Conservation (phyloP, 805 yeast species). For the Starmerella bombi region DNA sequence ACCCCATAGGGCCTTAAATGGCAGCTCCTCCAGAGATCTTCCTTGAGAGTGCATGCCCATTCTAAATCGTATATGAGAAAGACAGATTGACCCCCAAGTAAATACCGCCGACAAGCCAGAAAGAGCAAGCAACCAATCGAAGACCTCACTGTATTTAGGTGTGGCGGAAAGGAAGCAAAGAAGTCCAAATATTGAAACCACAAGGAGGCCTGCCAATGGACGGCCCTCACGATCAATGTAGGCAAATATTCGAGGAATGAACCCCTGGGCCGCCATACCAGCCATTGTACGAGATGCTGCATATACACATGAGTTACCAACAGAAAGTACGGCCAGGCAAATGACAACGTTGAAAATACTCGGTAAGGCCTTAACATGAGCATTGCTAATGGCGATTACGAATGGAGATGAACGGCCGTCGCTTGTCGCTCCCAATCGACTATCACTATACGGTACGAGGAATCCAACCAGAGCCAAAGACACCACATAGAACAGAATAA, state of each 20-base stretch:
- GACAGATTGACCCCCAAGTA: conserved; percentile 66
- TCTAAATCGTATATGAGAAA: conserved; percentile 57
- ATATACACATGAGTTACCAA: conserved; percentile 59
- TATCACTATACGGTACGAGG: conserved; percentile 49
- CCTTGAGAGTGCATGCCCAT: conserved; percentile 50
- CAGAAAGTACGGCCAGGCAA: conserved; percentile 54
- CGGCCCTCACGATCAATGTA: conserved; percentile 69
- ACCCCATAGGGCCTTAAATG: conserved; percentile 57
- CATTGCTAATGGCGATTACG: conserved; percentile 56
- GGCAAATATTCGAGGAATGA: conserved; percentile 47
- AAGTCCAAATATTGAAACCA: conserved; percentile 38
- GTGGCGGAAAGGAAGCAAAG: conserved; percentile 53
- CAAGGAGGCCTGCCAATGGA: conserved; percentile 52
- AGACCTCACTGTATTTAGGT: conserved; percentile 36
- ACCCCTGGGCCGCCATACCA: conserved; percentile 52
- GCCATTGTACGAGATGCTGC: conserved; percentile 60
- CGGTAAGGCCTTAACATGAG: conserved; percentile 54
- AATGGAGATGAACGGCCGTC: conserved; percentile 59
- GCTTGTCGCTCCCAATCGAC: conserved; percentile 35
- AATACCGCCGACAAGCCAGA: conserved; percentile 66
- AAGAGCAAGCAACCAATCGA: conserved; percentile 61
- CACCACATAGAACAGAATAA: conserved; percentile 51
- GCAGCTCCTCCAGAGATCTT: conserved; percentile 52
- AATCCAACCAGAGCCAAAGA: conserved; percentile 45
- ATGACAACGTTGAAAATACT: conserved; percentile 60